These are phyloP conservation scores for Solanum hybrid DNA, from an alignment of 305 asterid species.

Conservation along the genomic window DNA sequence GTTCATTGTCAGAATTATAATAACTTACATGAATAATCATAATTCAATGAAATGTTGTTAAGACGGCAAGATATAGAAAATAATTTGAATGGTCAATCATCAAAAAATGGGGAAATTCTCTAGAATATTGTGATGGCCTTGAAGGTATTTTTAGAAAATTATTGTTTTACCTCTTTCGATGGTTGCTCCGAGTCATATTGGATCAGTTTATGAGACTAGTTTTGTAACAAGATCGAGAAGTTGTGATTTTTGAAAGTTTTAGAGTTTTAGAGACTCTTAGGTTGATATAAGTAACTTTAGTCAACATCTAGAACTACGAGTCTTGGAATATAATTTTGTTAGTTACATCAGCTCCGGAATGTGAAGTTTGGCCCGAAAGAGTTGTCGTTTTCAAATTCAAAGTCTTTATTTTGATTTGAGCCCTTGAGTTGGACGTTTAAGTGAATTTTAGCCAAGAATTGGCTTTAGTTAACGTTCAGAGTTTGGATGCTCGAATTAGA, in stretches of 20 bases:
- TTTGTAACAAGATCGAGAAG: neutral
- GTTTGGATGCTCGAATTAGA: neutral
- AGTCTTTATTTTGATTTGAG: neutral
- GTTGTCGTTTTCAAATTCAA: neutral
- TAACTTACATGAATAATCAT: neutral
- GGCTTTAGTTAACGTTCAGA: too few species aligned
- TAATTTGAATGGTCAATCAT: neutral
- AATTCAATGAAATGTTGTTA: neutral
- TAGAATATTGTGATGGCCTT: neutral
- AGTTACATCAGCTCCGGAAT: neutral
- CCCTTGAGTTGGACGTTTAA: neutral
- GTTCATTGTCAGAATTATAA: neutral
- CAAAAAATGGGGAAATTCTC: neutral
- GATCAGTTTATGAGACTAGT: too few species aligned
- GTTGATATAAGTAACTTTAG: neutral
- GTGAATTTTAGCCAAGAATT: neutral
- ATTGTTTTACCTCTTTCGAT: neutral
- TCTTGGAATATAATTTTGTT: neutral
- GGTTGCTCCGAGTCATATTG: neutral
- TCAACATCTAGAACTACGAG: neutral
- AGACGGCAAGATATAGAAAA: neutral
- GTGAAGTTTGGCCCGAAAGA: neutral
- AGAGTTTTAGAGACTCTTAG: neutral
- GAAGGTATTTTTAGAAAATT: neutral
- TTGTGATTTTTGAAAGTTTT: neutral